Evolutionary conservation across 2,329 filamentous ascomycete species (phyloP), one percentile per base, ranked within the genome.

Genomic region (Aspergillus quadricinctus): DNA sequence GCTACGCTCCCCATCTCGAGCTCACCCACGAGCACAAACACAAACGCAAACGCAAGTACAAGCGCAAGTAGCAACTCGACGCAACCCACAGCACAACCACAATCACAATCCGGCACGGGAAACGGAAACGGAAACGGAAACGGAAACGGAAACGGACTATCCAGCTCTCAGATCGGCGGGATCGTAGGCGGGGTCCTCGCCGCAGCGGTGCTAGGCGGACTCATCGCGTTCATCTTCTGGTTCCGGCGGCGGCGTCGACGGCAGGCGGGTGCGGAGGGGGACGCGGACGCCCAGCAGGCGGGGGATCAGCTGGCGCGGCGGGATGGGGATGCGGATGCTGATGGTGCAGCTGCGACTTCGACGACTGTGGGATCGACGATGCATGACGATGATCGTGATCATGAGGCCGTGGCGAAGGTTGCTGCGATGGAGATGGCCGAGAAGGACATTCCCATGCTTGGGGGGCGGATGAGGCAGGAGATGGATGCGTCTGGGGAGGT

Each of bases 121-220:
- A 23, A 23, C 23, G 23, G 23, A 23, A 23, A 23, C 23, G 23
- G 23, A 3, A 23, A 2, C 3, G 23, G 23, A 23, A 23, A 23
- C 23, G 23, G 23, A 3, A 23, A 2, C 3, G 23, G 23, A 23
- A 23, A 35, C 31, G 31, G 31, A 5, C 31, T 35, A 17, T 35
- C 31, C 31, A 7, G 31, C 31, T 35, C 31, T 4, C 35, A 28
- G 52, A 57, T 57, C 11, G 57, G 57, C 0, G 57, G 57, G 6
- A 59, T 59, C 40, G 55, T 56, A 8, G 57, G 57, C 4, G 57
- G 57, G 17, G 45, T 59, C 10, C 52, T 59, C 3, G 57, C 55
- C 4, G 55, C 49, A 0, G 57, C 48, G 9, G 52, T 31, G 37
- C 48, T 59, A 27, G 21, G 54, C n/a, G 46, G 46, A 0, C 41